phyloP scores from a whole-genome alignment of 441 rosid genomes.

The Gossypium schwendimanii region DNA sequence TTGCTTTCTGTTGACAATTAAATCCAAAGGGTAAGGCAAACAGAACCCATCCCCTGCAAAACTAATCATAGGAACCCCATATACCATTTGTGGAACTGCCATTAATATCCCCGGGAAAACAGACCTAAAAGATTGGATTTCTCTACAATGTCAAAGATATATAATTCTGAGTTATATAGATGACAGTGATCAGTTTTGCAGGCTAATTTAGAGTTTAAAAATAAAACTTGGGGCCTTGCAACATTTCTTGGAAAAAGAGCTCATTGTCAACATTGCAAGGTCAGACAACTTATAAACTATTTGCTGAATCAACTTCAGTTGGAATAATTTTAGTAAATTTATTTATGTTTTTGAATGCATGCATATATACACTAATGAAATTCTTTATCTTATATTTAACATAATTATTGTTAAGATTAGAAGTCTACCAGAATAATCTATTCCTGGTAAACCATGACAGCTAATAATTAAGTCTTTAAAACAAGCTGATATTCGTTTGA shows the following conservation, averaged over 20 bases:
- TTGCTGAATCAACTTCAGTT: background rate
- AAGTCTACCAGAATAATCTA: background rate
- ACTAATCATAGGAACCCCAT: slow-evolving; percentile 29
- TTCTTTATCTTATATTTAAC: background rate
- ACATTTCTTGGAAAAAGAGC: background rate
- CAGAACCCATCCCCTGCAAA: slow-evolving; percentile 56
- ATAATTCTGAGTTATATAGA: background rate
- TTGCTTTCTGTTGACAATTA: slow-evolving; percentile 45
- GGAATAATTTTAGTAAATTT: background rate
- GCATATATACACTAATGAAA: background rate
- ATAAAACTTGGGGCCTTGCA: background rate
- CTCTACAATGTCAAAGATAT: background rate
- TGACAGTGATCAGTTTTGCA: background rate
- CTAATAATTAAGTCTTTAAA: background rate
- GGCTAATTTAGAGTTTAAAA: background rate
- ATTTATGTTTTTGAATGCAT: background rate
- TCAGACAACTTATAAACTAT: background rate
- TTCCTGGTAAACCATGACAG: background rate
- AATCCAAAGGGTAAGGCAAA: slow-evolving; percentile 51
- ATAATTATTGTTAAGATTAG: background rate
- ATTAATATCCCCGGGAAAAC: background rate
- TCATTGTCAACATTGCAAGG: background rate
- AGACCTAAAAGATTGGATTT: background rate
- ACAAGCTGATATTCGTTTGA: background rate
- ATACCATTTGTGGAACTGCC: background rate